Base-by-base conservation (phyloP, 1,284 basidiomycete species). In the Polyporus tsugae region DNA sequence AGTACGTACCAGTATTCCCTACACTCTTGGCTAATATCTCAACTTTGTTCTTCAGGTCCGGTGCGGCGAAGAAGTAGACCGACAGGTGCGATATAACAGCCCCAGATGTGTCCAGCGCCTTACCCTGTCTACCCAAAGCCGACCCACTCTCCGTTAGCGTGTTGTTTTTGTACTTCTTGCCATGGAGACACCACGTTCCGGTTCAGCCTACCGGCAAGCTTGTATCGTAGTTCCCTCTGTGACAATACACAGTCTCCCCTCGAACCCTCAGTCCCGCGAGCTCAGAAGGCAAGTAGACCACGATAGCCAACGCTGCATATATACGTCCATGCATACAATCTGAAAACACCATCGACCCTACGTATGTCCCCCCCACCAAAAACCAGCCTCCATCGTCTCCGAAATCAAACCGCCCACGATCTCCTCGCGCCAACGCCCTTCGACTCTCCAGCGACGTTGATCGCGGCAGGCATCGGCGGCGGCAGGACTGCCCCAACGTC, bases 1-100 rank as follows among this genome's bases (percentile, higher is more conserved):
- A 94, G 93, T 93, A 78, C 72, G 88, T 84, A 10, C 59, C 2
- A 25, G 7, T 42, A n/a, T 46, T 60, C 19, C 19, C 6, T 49
- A 19, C 33, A 15, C 52, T 57, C 29, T 64, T 39, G 38, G 13
- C 19, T 15, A 35, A 1, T 15, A 2, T 42, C 60, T 63, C 64
- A 65, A 55, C 55, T 58, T 22, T 46, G 69, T 68, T 66, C 46
- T 60, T 69, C 72, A 63, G 91, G 80, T 92, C 90, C 25, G 70
- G 71, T 19, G 55, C 33, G 13, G 55, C 33, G 6, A 74, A 74
- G 73, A 72, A 72, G 68, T 72, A 67, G 59, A 17, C 25, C 7
- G n/a, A 22, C 36, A 15, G 38, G n/a, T 25, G 22, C 10, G 38
- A 15, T n/a, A 57, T 9, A 2, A 6, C 33, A 7, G 29, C 7